Evolutionary conservation across 768 basidiomycete species (phyloP), one percentile per base, ranked within the genome.

Genomic region (Zangia roseola): DNA sequence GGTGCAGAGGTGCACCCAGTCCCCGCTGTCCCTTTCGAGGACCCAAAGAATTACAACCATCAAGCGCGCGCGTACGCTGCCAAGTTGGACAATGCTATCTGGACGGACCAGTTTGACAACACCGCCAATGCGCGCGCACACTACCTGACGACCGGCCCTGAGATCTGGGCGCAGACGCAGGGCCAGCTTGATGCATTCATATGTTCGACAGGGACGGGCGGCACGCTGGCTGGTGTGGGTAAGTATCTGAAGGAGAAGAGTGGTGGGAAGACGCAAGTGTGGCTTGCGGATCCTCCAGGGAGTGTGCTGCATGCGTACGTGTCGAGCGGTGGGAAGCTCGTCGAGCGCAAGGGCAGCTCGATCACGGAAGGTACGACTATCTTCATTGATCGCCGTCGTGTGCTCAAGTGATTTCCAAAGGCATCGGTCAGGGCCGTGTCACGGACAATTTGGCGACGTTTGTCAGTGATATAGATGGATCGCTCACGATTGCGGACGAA

Each of bases 91-190:
- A 97, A 97, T 63, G 86, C 92, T 10, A 81, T 97, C 48, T 98
- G 97, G 95, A 97, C 92, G 8, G 81, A 99, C 73, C 97, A 99
- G 69, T 98, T 99, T 62, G 95, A 98, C 72, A 98, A 98, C 70
- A 83, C 77, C 21, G 92, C 95, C 17, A 99, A 99, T 64, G 83
- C 94, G 14, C 59, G 84, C 19, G 86, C 84, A 17, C 97, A 99
- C 66, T 97, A 94, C 67, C 63, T 74, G 33, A 82, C 92, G 5
- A 99, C 95, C 4, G 97, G 95, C 1, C 97, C 97, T 0, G 97
- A 99, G 70, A 94, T 99, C 44, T 97, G 92, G 92, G 81, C 82
- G 44, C 95, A 98, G 67, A 92, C 84, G 2, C 58, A 74, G 31
- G 92, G 91, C 3, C 72, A 78, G 13, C 50, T 97, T 2, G 88